These are phyloP conservation scores for Dissoconium aciculare DNA, from an alignment of 2,329 filamentous ascomycete genomes.

Conservation along the genomic window DNA sequence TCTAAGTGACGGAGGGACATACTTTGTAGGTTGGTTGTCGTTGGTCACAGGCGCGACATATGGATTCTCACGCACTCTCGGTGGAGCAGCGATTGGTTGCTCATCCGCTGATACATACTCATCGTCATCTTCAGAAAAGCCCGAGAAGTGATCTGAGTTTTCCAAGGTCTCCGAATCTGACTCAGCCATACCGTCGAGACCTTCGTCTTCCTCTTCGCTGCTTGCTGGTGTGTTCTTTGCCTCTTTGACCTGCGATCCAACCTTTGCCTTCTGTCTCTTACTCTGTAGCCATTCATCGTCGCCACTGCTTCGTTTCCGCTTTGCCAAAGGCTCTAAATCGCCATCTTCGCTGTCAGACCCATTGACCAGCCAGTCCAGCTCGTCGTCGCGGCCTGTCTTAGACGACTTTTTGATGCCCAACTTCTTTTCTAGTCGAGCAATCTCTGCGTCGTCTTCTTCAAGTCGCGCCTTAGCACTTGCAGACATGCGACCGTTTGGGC, in stretches of 20 bases:
- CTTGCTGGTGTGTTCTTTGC: conserved; percentile 13
- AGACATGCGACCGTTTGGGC: conserved; percentile 7
- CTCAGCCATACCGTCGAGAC: neutral
- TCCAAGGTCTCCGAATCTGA: conserved; percentile 2
- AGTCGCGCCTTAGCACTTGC: conserved; percentile 37
- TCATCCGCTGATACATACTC: conserved; percentile 20
- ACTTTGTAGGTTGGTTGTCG: conserved; percentile 46
- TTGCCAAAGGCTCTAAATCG: conserved; percentile 33
- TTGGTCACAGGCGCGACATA: conserved; percentile 57
- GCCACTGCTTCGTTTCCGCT: conserved; percentile 44
- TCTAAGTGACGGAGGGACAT: conserved; percentile 75
- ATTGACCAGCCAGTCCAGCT: conserved; percentile 62
- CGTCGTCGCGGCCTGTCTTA: conserved; percentile 61
- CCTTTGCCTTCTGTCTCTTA: conserved; percentile 40
- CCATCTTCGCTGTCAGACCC: conserved; percentile 35
- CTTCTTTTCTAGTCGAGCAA: conserved; percentile 73
- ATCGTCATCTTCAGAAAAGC: conserved; percentile 24
- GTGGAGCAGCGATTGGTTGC: conserved; percentile 20
- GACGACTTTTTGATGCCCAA: conserved; percentile 69
- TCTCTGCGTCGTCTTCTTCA: conserved; percentile 73
- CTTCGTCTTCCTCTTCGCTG: conserved; percentile 16
- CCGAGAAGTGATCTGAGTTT: conserved; percentile 25
- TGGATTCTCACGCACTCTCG: conserved; percentile 61
- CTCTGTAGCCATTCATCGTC: conserved; percentile 44
- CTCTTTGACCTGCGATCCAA: conserved; percentile 12